Evolutionary conservation across 148 eudicot genomes (phyloP), one percentile per base, ranked within the genome.

Genomic region (Fagopyrum tataricum): DNA sequence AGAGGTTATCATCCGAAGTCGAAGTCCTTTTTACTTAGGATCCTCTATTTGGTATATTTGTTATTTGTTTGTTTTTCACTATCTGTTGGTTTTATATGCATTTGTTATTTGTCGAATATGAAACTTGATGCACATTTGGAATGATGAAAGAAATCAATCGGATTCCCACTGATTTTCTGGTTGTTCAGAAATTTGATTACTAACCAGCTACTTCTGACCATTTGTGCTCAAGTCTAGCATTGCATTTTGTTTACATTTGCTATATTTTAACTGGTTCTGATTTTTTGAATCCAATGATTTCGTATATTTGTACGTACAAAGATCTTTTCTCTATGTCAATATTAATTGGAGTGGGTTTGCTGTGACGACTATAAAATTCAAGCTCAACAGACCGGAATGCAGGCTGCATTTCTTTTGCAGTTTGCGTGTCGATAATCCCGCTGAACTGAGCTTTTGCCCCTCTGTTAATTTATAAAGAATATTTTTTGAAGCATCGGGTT

Each of bases 371-470:
- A 59, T 49, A 64, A 83, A 74, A 76, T 81, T 88, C 92, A 88
- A 88, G 92, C 92, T 88, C 92, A 88, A 88, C 93, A 89, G 91
- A 87, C 93, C 93, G 90, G 80, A 89, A 76, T 77, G 81, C 87
- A 81, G 81, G 83, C 43, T 51, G 52, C 72, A 71, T 77, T 78
- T 80, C n/a, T 24, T 17, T 76, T 59, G 82, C 76, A 40, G 1
- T 79, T 62, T 79, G 85, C 84, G 74, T 85, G 88, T 85, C 88
- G 88, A 85, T 39, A 24, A 67, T 24, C 84, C 86, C 84, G 84
- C 88, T 80, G 84, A 81, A 81, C 88, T 71, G 88, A 85, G 84
- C 84, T 70, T 71, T 78, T 51, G 41, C 71, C 48, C 49, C 37
- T 1, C 37, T 31, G 37, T 31, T 31, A 31, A 31, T 31, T 31